Percentiles rank a stretch among this genome's conserved stretches.
phyloP scores from a whole-genome alignment of 352 stramenopile species.

The Pythium scleroteichum region DNA sequence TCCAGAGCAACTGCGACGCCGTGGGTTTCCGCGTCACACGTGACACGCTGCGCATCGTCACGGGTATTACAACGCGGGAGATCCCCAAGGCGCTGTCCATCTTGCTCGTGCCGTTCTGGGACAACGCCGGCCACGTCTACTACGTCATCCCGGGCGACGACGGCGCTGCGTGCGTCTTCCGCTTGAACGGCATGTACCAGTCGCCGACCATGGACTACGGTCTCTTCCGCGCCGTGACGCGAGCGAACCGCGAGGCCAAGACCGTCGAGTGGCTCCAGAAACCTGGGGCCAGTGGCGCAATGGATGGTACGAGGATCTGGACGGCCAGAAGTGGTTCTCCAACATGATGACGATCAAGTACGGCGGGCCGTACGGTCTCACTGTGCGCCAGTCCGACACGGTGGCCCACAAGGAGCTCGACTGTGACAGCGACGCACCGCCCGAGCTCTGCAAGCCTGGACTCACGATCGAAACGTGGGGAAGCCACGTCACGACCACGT shows the following conservation, averaged over 20 bases:
- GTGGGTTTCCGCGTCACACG: constrained; percentile 30
- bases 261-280: constrained; percentile 25
- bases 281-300: constrained; percentile 31
- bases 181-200: constrained; percentile 23
- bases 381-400: constrained; percentile 21
- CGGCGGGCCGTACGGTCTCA: background rate
- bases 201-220: constrained; percentile 27
- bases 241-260: constrained; percentile 10
- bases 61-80: background rate
- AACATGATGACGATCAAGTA: constrained; percentile 21
- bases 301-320: constrained; percentile 26
- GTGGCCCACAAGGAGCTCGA: constrained; percentile 1
- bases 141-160: constrained; percentile 24
- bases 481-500: background rate
- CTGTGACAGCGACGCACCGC: background rate
- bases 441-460: constrained; percentile 5
- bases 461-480: constrained; percentile 16
- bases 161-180: constrained; percentile 27
- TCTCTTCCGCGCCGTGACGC: constrained; percentile 2
- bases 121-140: constrained; percentile 13
- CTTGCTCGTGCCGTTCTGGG: constrained; percentile 30
- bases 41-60: constrained; percentile 17
- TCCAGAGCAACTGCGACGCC: constrained; percentile 16
- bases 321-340: constrained; percentile 17
- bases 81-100: constrained; percentile 25